Evolutionary conservation across 2,329 filamentous ascomycete species (phyloP), one percentile per base, ranked within the genome.

Genomic region (Ophiostoma populinum): DNA sequence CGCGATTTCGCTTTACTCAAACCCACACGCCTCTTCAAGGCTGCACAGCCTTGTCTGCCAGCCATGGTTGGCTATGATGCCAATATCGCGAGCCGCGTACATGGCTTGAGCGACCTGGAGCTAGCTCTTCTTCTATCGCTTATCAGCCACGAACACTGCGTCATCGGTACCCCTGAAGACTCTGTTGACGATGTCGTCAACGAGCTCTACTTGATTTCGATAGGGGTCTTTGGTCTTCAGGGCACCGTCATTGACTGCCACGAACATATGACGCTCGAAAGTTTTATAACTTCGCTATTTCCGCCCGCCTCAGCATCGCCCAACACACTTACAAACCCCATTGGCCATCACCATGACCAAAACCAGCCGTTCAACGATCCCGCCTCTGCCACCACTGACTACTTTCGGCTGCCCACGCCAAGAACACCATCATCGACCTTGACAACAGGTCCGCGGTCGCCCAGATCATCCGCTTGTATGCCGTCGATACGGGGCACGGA

Each of bases 41-140:
- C n/a, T n/a, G n/a, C n/a, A n/a, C n/a, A n/a, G n/a, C n/a, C n/a
- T 9, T n/a, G 19, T 10, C 19, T 7, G 11, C 24, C 7, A 8
- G 24, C 17, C 12, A 21, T 21, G 12, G 24, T 70, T 58, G 62
- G 67, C 49, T 17, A 10, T 8, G 33, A 28, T 13, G 33, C n/a
- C 17, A 55, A 57, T 38, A 62, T 85, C 42, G 59, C 76, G 41
- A 62, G 69, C 43, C 78, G 77, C 54, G 69, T 92, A 46, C 79
- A 86, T 49, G 67, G 72, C 45, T 64, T 95, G 43, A 80, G 77
- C 49, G 86, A 94, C 58, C 65, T 94, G 26, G 86, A 94, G 57
- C 70, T 95, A 40, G 90, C 87, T 17, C 60, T 80, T 11, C 65
- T 95, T 26, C 69, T 94, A 34, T 86, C 79, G 50, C 68, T 95